Evolutionary conservation across 1,139 yeast species (phyloP), one percentile per base, ranked within the genome.

Genomic region (Chernovozyma aurita): DNA sequence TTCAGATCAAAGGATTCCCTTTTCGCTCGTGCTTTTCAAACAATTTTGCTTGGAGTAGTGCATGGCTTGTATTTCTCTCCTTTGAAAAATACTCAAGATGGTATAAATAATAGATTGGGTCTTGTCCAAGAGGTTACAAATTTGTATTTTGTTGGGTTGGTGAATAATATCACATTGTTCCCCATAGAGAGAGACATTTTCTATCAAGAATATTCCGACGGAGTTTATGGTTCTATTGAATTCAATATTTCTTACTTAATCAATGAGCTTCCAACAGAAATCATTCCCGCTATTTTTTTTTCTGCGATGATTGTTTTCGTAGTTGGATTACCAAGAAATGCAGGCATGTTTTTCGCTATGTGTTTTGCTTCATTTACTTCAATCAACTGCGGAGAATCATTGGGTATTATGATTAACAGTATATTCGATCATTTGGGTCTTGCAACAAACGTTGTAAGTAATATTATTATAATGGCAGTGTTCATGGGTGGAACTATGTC

Each of bases 401-500:
- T 86, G 31, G 95, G 95, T 0, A 83, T 86, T 6, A 66, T 83
- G 33, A 80, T 86, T 43, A 85, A 85, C 50, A 78, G 90, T n/a
- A 47, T 83, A 0, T 80, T 86, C 49, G 66, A 70, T 38, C 90
- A 86, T 52, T 74, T 85, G 37, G 95, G 95, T 0, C 72, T 86
- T 46, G 95, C 94, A 0, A 76, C 85, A 18, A 85, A 84, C 49
- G 59, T 85, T 4, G 73, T 86, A 32, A 72, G 88, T 0, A 73
- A 78, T 8, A 52, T 83, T 24, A 59, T 84, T 34, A 73, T 85
- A 3, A 62, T 85, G 39, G 92, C 90, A 6, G 74, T 83, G 14
- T 77, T 83, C 48, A 84, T 86, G 94, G 86, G 87, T 3, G 96
- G 95, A n/a, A 67, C 90, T 4, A 73, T 87, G 80, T 82, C 95